These are phyloP conservation scores for Populus davidiana DNA, from an alignment of 345 rosid species.

Conservation along the genomic window DNA sequence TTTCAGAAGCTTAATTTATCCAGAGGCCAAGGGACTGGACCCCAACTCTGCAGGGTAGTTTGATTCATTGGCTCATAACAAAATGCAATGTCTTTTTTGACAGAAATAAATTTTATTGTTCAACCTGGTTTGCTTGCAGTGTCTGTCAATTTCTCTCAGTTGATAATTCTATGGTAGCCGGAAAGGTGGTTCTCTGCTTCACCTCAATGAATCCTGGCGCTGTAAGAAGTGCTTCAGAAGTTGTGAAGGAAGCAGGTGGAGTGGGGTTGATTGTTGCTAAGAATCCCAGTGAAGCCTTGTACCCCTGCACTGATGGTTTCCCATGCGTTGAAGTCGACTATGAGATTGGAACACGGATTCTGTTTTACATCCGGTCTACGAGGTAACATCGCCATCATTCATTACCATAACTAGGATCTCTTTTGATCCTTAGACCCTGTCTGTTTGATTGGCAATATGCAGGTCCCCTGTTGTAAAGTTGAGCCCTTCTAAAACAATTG, in stretches of 20 bases:
- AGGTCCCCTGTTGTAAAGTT: constrained; percentile 35
- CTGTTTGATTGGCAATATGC: not conserved
- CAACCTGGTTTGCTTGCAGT: constrained; percentile 22
- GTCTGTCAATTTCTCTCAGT: constrained; percentile 36
- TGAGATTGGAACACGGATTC: constrained; percentile 61
- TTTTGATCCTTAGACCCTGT: not conserved
- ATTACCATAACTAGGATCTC: not conserved
- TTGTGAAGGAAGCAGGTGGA: constrained; percentile 33
- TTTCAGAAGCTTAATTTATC: constrained; percentile 44
- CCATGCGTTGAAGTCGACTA: constrained; percentile 60
- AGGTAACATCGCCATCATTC: constrained; percentile 15
- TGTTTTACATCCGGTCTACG: constrained; percentile 52
- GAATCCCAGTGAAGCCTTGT: constrained; percentile 42
- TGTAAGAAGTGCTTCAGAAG: constrained; percentile 25
- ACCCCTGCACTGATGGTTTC: constrained; percentile 31
- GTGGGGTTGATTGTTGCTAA: constrained; percentile 56
- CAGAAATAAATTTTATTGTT: not conserved
- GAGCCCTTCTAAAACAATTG: constrained; percentile 31
- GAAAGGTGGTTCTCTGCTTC: constrained; percentile 58
- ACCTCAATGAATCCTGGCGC: constrained; percentile 14
- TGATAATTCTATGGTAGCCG: constrained; percentile 35
- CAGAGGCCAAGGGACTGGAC: constrained; percentile 30
- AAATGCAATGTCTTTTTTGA: not conserved
- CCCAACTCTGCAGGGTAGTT: constrained; percentile 36
- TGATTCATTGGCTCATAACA: not conserved